Evolutionary conservation across 108 stramenopile genomes (phyloP).

Genomic region (Asterionellopsis glacialis): DNA sequence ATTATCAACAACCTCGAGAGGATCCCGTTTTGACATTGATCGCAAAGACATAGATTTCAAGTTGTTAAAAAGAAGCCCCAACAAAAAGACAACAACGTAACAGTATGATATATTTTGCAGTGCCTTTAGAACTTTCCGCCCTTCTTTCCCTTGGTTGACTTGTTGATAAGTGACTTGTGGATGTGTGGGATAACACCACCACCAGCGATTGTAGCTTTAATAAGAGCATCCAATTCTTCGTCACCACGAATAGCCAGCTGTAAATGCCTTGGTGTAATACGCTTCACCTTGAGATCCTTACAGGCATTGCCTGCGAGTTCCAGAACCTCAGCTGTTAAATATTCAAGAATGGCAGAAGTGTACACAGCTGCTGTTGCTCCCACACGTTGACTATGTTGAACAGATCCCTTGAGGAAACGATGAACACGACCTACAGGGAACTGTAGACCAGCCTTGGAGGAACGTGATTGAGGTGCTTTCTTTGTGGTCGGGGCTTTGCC

Average conservation of each 20-base stretch:
- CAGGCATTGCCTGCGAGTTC: conserved; percentile 99
- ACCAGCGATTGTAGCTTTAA: conserved; percentile 99
- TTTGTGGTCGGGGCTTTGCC: conserved; percentile 97
- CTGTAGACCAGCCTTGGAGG: conserved; percentile 95
- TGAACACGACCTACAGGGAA: conserved; percentile 99
- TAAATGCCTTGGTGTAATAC: conserved; percentile 99
- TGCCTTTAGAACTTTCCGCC: conserved; percentile 40
- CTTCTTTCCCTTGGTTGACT: conserved; percentile 86
- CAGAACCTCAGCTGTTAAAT: conserved; percentile 98
- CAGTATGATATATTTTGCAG: too few relatives aligned
- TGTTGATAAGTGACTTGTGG: conserved; percentile 99
- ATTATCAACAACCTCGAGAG: too few relatives aligned
- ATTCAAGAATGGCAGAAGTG: conserved; percentile 99
- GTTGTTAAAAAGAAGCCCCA: too few relatives aligned
- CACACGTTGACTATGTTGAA: conserved; percentile 92
- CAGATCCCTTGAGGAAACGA: conserved; percentile 96
- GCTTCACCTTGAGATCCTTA: conserved; percentile 99
- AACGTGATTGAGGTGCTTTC: conserved; percentile 97
- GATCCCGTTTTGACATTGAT: too few relatives aligned
- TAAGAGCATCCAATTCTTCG: conserved; percentile 97
- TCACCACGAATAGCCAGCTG: conserved; percentile 99
- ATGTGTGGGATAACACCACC: conserved; percentile 99
- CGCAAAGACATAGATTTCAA: too few relatives aligned
- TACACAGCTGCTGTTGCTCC: conserved; percentile 99
- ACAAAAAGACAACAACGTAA: too few relatives aligned